Base-by-base conservation (phyloP, 2,329 filamentous ascomycete genomes). In the Pseudopithomyces chartarum region DNA sequence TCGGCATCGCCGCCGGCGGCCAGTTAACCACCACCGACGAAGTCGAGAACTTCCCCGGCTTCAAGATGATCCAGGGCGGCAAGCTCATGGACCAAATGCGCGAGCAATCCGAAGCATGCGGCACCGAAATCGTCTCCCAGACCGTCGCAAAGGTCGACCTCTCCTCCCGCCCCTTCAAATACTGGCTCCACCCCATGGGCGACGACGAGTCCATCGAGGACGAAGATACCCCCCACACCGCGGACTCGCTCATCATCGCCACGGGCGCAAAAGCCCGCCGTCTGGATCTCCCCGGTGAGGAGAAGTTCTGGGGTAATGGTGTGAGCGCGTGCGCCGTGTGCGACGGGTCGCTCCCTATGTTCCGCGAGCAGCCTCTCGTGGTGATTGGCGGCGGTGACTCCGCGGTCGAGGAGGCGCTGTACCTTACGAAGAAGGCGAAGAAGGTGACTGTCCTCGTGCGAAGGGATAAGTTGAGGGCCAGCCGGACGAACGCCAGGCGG, bases 1-100 rank as follows among this genome's bases (percentile, higher is more conserved):
- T 97, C 74, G 95, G 94, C 72, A 96, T 96, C 70, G 95, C 95
- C 6, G 92, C 95, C 43, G 95, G 95, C 67, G 95, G 95, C 56
- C 95, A 99, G 84, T 85, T 99, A 67, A 99, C 96, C 54, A 99
- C 96, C 23, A 99, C 95, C 54, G 98, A 96, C 71, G 96, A 99
- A 67, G 88, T 99, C 58, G 95, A 99, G 83, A 99, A 99, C 85
- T 99, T 90, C 80, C 95, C 95, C 23, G 95, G 95, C 46, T 99
- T 98, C 81, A 90, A 91, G 71, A 86, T 91, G 69, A 92, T 99
- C 76, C 90, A 92, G 79, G 95, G 95, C 65, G 80, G 85, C 55
- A 89, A 92, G 72, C 82, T 99, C 65, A 99, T 99, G 95, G 94
- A 97, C 67, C 86, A 89, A 77, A 98, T 99, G 94, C 90, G 90